Base-by-base conservation (phyloP, 2,329 filamentous ascomycete genomes). In the Botrytis elliptica region DNA sequence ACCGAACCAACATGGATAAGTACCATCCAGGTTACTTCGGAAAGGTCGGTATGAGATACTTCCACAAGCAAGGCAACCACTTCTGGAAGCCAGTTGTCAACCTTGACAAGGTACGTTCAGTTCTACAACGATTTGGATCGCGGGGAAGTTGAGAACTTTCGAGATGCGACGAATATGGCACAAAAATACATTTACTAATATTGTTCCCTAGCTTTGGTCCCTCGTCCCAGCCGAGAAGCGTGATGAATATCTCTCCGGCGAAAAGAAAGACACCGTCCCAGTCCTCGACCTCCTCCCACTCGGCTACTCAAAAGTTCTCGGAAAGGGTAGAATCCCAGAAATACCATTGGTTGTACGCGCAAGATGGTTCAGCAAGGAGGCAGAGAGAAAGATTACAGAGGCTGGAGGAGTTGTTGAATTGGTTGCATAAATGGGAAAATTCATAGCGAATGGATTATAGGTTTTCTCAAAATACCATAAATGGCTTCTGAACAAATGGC, bases 51-150 rank as follows among this genome's bases (percentile, higher is more conserved):
- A 95, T 95, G 93, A 89, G 93, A 83, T 92, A 95, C 88, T 98
- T 97, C 93, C 95, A 98, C 90, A 95, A 96, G 87, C 91, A 93
- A 84, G 89, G 91, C 83, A 95, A 95, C 89, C 92, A 97, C 84
- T 94, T 95, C 90, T 99, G 95, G 96, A 98, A 97, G 89, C 96
- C 96, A 79, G 90, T 94, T 81, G 92, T 99, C 92, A 99, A 99
- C 90, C 88, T 99, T 82, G 96, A 98, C 88, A 99, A 98, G 93
- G 93, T 95, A 86, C 82, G 86, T 79, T 77, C 1, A 16, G 25
- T 46, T 70, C 25, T 49, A 71, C 33, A 22, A 55, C 62, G n/a
- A 55, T 68, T 68, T 25, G 68, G 38, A 52, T 49, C 18, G 68
- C 12, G 38, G 25, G 42, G 9, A 25, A 36, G 22, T 57, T 38